These are phyloP conservation scores for Scutellaria barbata DNA, from an alignment of 257 asterid species.

Conservation along the genomic window DNA sequence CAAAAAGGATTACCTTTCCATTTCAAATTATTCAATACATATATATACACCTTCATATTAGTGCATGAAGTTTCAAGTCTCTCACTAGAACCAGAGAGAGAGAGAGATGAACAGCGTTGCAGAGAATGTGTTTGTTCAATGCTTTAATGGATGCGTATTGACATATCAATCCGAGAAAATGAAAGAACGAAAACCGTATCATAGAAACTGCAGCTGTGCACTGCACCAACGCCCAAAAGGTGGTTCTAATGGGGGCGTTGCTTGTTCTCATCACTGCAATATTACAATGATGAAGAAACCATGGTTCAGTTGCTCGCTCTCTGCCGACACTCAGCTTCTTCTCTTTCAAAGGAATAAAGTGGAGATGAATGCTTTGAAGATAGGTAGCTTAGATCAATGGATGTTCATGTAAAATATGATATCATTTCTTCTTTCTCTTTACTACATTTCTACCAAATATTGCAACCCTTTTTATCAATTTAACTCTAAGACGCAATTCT, in stretches of 20 bases:
- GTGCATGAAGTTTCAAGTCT: no score
- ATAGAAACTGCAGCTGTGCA: slow-evolving; percentile 49
- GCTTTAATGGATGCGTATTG: slow-evolving; percentile 38
- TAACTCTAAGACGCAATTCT: no score
- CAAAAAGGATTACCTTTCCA: no score
- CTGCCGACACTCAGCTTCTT: slow-evolving; percentile 23
- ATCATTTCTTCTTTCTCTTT: no score
- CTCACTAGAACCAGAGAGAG: not conserved
- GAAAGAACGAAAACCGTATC: slow-evolving; percentile 51
- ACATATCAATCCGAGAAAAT: slow-evolving; percentile 32
- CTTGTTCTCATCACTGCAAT: slow-evolving; percentile 36
- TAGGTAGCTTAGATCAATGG: slow-evolving; percentile 47
- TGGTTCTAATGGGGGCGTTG: not conserved
- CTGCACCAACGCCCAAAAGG: slow-evolving; percentile 37
- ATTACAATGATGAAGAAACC: slow-evolving; percentile 32
- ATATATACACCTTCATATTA: no score
- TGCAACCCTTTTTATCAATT: no score
- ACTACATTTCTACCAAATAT: no score
- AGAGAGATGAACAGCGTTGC: slow-evolving; percentile 48
- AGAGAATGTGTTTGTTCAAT: slow-evolving; percentile 40
- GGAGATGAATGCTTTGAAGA: slow-evolving; percentile 7
- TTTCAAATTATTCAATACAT: no score
- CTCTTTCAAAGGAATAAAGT: slow-evolving; percentile 25
- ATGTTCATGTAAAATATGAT: slow-evolving; percentile 29
- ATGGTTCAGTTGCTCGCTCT: slow-evolving; percentile 38